Evolutionary conservation across 352 stramenopile species (phyloP), one percentile per base, ranked within the genome.

Genomic region (Globisporangium viniferum): DNA sequence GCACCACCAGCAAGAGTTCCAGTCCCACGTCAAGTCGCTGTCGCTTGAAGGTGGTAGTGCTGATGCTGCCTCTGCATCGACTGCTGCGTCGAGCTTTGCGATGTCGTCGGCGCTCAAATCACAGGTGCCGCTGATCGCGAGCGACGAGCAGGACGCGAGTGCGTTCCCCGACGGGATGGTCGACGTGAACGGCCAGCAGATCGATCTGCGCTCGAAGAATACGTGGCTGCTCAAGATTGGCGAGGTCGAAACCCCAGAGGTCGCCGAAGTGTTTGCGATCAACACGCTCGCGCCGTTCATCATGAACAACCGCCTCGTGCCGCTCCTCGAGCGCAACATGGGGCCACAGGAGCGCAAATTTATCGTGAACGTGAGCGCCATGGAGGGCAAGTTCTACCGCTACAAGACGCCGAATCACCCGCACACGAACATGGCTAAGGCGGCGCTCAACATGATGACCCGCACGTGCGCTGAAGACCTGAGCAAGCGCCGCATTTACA

Each of bases 361-460:
- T 62, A 97, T 99, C 62, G 97, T 99, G 61, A 99, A 99, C 69
- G 97, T 99, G 24, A 98, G 91, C 36, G 96, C 97, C 39, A 99
- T 99, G 97, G 97, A 99, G 72, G 97, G 97, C 58, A 99, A 99
- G 76, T 99, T 99, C 72, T 98, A 99, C 76, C 82, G 97, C 22
- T 97, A 98, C 84, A 99, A 99, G 83, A 98, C 96, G 72, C 81
- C 93, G 7, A 98, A 98, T 77, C 96, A 99, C 72, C 95, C 96
- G 57, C 97, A 99, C 76, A 99, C 97, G 22, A 99, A 99, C 86
- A 98, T 98, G 94, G 97, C 97, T 31, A 99, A 99, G 80, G 95
- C 96, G 3, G 96, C 96, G 41, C 84, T 99, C 62, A 99, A 99
- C 78, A 99, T 99, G 97, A 97, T 99, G 77, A 99, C 96, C n/a